Evolutionary conservation across 306 rosid genomes (phyloP).

Genomic region (Castanea mollissima): DNA sequence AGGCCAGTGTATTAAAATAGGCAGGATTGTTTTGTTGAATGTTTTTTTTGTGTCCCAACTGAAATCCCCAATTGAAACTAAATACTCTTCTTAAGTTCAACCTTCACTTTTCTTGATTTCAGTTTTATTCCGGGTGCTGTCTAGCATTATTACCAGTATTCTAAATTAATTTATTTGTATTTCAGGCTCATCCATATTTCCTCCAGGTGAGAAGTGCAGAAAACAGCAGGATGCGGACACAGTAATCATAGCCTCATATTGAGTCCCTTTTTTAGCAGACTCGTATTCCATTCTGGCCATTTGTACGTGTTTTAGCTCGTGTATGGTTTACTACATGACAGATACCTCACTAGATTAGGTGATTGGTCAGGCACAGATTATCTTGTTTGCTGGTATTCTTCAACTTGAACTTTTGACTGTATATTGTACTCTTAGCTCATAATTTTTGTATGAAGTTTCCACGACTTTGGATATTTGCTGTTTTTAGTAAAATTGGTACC

Average conservation of each 20-base stretch:
- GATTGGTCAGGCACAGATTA: not conserved
- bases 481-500: not conserved
- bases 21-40: not conserved
- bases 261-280: not conserved
- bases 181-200: constrained; percentile 56
- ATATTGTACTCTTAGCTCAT: not conserved
- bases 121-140: not conserved
- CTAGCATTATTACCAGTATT: not conserved
- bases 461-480: not conserved
- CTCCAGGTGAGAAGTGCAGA: constrained; percentile 51
- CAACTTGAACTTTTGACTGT: not conserved
- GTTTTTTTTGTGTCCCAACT: not conserved
- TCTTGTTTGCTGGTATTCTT: not conserved
- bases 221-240: constrained; percentile 36
- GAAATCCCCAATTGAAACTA: too few species aligned
- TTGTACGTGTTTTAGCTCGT: not conserved
- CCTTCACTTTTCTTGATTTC: not conserved
- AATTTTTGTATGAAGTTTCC: not conserved
- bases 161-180: not conserved
- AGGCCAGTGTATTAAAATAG: not conserved
- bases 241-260: not conserved
- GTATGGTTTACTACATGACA: not conserved
- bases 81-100: not conserved
- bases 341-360: constrained; percentile 7
- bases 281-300: not conserved